Base-by-base conservation (phyloP, 106 monocot genomes). In the Dioscorea zingiberensis region DNA sequence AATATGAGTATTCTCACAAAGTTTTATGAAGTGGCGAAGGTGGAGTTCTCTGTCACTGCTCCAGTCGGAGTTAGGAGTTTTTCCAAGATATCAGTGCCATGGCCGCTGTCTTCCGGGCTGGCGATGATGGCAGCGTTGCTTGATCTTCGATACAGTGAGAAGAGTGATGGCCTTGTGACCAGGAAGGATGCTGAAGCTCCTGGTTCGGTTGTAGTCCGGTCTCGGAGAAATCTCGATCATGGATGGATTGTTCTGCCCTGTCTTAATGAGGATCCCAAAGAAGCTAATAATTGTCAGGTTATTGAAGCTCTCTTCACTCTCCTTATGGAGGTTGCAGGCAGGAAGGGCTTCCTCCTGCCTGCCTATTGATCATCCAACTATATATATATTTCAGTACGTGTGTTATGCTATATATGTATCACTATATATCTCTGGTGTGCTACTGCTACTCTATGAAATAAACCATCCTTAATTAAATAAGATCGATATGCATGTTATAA, bases 171-270 rank as follows among this genome's bases (percentile, higher is more conserved):
- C 26, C 78, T 91, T 11, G 91, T 91, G 32, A 91, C 91, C 6
- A 59, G 91, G 61, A 69, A 65, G 54, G 91, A 91, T 65, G 91
- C 91, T 0, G 91, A 91, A 70, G 91, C 87, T 27, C 91, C 87
- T 3, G 91, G 91, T 6, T 91, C 91, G 2, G 76, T 91, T 3
- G 87, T 72, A 4, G 73, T 91, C 21, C 74, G 91, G 9, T 84
- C 76, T 6, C 73, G 68, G n/a, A 55, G 73, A 25, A 87, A 86
- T 54, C 65, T 87, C n/a, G 91, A 91, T 71, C 91, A 87, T 74
- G 86, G 78, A 1, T 91, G 86, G 86, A 91, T 91, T 86, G 91
- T 91, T 15, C 84, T 84, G 57, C 81, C 91, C 10, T 71, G 87
- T 21, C 21, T 76, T 23, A 88, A 81, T 15, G 80, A 88, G 21